Conservation (phyloP, 306 rosid species). For the Pterocarpus santalinus region DNA sequence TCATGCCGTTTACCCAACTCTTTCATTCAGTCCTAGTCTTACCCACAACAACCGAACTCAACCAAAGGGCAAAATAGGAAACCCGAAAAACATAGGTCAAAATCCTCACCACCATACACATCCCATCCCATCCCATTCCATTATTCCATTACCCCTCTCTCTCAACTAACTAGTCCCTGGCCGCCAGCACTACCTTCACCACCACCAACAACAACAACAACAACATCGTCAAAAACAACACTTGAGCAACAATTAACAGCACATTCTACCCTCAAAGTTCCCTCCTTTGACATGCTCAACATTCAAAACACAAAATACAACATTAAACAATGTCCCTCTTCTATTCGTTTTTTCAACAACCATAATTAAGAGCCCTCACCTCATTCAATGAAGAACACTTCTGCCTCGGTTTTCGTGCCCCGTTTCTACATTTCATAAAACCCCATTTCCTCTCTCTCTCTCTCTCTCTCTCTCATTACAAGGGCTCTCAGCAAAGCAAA, state of each 20-base stretch:
- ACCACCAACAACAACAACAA: constrained; percentile 34
- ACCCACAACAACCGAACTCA: neutral
- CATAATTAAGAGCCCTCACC: neutral
- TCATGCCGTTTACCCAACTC: constrained; percentile 41
- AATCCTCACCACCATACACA: constrained; percentile 35
- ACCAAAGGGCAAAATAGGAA: constrained; percentile 23
- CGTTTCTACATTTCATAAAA: constrained; percentile 64
- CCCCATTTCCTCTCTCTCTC: constrained; percentile 50
- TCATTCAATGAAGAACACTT: constrained; percentile 25
- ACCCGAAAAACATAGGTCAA: constrained; percentile 53
- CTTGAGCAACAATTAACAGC: constrained; percentile 2
- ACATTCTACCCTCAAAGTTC: constrained; percentile 33
- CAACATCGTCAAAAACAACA: constrained; percentile 26
- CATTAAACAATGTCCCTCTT: neutral
- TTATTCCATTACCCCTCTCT: neutral
- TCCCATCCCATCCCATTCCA: neutral
- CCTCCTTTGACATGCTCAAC: constrained; percentile 47
- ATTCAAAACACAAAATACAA: neutral
- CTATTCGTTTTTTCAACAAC: constrained; percentile 4
- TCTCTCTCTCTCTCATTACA: constrained; percentile 9
- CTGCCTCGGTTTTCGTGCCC: constrained; percentile 72
- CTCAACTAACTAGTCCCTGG: constrained; percentile 48
- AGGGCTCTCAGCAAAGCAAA: constrained; percentile 38
- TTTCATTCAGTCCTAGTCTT: constrained; percentile 13
- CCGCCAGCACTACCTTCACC: constrained; percentile 58